Conservation (phyloP, 441 rosid genomes). For the Euphorbia schlechtendalii region DNA sequence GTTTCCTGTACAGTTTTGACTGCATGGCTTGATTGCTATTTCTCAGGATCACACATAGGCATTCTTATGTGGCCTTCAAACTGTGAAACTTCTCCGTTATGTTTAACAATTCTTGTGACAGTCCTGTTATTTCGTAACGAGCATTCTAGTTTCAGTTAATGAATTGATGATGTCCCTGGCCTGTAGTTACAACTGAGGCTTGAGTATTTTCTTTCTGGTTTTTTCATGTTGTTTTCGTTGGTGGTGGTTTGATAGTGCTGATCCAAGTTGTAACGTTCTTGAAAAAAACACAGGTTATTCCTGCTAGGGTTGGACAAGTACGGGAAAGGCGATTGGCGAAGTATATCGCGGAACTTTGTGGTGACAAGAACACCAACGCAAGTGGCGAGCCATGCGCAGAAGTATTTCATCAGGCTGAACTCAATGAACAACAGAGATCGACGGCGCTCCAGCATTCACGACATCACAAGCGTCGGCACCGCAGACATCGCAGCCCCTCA, state of each 20-base stretch:
- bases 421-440: constrained; percentile 93
- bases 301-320: constrained; percentile 93
- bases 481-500: constrained; percentile 65
- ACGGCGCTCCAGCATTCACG: constrained; percentile 96
- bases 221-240: neutral
- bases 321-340: constrained; percentile 99
- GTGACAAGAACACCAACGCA: constrained; percentile 98
- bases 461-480: constrained; percentile 76
- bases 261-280: constrained; percentile 10
- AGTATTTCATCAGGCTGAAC: constrained; percentile 82
- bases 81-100: neutral
- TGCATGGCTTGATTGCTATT: neutral
- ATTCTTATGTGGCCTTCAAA: neutral
- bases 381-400: too few relatives aligned
- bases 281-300: constrained; percentile 68
- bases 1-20: too few relatives aligned
- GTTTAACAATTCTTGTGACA: neutral
- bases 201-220: too few relatives aligned
- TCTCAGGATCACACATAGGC: neutral
- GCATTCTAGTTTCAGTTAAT: neutral
- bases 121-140: neutral
- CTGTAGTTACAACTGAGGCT: too few relatives aligned
- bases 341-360: constrained; percentile 91
- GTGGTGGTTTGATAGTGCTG: constrained; percentile 2
- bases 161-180: too few relatives aligned